Base-by-base conservation (phyloP, 2,329 filamentous ascomycete species). In the Eutypella sp. region DNA sequence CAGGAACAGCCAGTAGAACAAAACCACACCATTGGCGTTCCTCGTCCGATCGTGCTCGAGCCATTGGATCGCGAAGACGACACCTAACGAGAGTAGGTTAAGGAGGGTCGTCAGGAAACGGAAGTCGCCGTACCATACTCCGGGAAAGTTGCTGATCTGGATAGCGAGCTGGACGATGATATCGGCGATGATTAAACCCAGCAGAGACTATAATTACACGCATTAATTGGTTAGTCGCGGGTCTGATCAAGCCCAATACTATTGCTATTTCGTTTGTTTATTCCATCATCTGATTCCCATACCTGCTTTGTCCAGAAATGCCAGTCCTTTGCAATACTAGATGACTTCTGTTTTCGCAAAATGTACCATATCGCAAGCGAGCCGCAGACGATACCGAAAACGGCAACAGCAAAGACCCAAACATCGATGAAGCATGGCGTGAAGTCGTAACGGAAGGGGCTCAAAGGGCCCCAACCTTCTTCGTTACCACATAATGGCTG, bases 371-470 rank as follows among this genome's bases (percentile, higher is more conserved):
- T 70, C 24, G 92, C 89, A 39, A 83, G 75, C 7, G 82, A 76
- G 47, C 93, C 93, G 52, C 85, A 77, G 20, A 96, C 45, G 20
- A 96, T 74, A 15, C 92, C 91, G 70, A 85, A 95, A 13, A 75
- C 76, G 8, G 89, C 88, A 23, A 96, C 87, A 2, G 77, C 70
- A 27, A 87, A 81, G 48, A 97, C 81, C 81, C 89, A 91, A 19
- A 95, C 81, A 65, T 99, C 95, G 59, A 97, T 83, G 64, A 99
- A 99, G 73, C 93, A 99, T 34, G 93, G 92, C 15, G 93, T 97
- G 60, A 99, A 90, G 70, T 99, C 93, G 68, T 89, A 96, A 65
- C 92, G 79, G 55, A 83, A 76, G 29, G 84, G 83, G 68, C 90
- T 96, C 63, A 99, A 64, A 19, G 93, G 93, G 1, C 95, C 95